Percentiles rank a stretch among this genome's conserved stretches.
Evolutionary conservation across 2,329 filamentous ascomycete species (phyloP).

Genomic region (Ophiostoma sp.): DNA sequence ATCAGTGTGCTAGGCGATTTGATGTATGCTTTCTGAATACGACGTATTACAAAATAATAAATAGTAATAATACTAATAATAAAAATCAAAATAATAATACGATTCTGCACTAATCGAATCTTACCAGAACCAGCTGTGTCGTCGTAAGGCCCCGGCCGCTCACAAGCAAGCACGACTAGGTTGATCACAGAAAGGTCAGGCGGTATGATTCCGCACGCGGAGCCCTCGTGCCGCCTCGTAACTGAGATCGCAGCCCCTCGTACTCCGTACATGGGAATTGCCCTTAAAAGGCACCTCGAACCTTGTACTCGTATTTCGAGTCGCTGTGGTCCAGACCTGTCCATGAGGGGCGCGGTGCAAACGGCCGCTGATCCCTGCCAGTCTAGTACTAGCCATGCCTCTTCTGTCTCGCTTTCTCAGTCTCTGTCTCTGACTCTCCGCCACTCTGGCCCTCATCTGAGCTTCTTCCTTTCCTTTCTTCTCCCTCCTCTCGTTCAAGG

Average conservation of each 20-base stretch:
- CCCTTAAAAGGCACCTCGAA: too few species aligned
- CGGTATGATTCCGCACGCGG: too few species aligned
- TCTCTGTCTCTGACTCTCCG: neutral
- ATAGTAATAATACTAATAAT: too few species aligned
- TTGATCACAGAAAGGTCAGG: neutral
- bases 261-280: too few species aligned
- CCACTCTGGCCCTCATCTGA: too few species aligned
- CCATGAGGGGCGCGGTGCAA: neutral
- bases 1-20: too few species aligned
- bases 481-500: neutral
- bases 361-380: neutral
- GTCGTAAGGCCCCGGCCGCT: neutral
- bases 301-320: neutral
- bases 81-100: too few species aligned
- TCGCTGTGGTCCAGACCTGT: slow-evolving; percentile 1
- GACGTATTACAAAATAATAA: too few species aligned
- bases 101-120: too few species aligned
- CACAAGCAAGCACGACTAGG: neutral
- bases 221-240: too few species aligned
- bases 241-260: too few species aligned
- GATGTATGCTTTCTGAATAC: too few species aligned
- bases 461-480: neutral
- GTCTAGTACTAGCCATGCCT: neutral
- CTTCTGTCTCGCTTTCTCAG: neutral
- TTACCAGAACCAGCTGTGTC: neutral